Percentiles rank a stretch among this genome's conserved stretches.
These are phyloP conservation scores for Thermomucor indicae-seudaticae DNA, from an alignment of 371 early-diverging fungal genomes.

Conservation along the genomic window DNA sequence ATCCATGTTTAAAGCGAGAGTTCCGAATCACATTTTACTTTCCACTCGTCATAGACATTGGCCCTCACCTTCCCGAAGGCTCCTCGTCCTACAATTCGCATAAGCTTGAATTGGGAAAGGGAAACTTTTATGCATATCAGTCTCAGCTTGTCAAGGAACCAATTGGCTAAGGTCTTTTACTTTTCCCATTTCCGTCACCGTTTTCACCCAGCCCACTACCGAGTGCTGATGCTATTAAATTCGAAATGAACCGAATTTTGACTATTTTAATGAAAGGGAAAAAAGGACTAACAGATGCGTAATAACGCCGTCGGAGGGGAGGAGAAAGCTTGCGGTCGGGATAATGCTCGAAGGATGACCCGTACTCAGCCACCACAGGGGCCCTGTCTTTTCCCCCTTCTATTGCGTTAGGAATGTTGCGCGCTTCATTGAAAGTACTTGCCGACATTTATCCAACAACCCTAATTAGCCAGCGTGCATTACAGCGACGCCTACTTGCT, in stretches of 20 bases:
- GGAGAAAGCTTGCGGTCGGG: no score
- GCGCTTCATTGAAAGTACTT: no score
- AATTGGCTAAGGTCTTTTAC: not conserved
- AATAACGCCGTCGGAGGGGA: no score
- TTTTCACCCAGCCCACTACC: conserved; percentile 25
- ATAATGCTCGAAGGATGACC: no score
- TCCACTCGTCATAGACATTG: conserved; percentile 2
- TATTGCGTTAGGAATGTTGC: no score
- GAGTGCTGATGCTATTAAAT: conserved; percentile 40
- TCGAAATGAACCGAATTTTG: conserved; percentile 49
- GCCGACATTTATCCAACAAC: no score
- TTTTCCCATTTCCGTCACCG: conserved; percentile 28
- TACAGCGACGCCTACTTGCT: no score
- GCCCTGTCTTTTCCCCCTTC: no score
- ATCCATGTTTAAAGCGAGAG: conserved; percentile 8
- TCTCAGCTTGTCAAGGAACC: not conserved
- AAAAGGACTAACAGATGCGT: no score
- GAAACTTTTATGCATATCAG: not conserved
- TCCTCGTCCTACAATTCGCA: conserved; percentile 67
- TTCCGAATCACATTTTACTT: conserved; percentile 2
- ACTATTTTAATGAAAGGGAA: no score
- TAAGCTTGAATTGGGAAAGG: conserved; percentile 64
- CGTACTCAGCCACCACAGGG: no score
- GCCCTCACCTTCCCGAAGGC: conserved; percentile 72
- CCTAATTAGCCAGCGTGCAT: no score